Base-by-base conservation (phyloP, 1,284 basidiomycete species). In the Cryptococcus sp. region DNA sequence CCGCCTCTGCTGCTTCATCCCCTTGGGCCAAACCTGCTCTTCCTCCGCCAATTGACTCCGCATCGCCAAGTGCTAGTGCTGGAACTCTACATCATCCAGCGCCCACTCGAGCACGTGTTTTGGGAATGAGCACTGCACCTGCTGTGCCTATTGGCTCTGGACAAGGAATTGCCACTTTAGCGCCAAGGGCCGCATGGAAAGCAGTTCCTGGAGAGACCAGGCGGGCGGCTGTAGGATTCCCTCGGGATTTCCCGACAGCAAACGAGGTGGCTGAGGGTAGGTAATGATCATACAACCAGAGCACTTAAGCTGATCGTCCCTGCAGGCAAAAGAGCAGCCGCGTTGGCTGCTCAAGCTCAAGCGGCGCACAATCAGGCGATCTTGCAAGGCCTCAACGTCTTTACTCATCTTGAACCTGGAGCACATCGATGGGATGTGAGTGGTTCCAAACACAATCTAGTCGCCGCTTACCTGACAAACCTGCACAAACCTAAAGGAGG, bases 381-480 rank as follows among this genome's bases (percentile, higher is more conserved):
- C 23, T 59, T 82, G 15, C 74, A 80, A 53, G 77, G 74, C 13
- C 61, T 82, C n/a, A 93, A 95, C 76, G 89, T 91, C 2, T 97
- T 97, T 76, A 87, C 91, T 2, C 93, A 95, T 78, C 80, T 96
- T 47, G 87, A 94, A 79, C 90, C 92, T 46, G 93, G 93, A 70
- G 86, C 89, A 5, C 90, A 93, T 73, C 91, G 95, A 72, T 97
- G 93, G 93, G 93, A 96, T 83, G 92, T 95, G 59, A 68, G 89
- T 82, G 16, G 2, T 19, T 7, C 25, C 47, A 44, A 41, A 54
- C 7, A 48, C 47, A 15, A 43, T n/a, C 13, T 15, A 15, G 3
- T 15, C 26, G 23, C 19, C 20, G 5, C n/a, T 16, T 52, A 46
- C 17, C 46, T 41, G 26, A 52, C 29, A 66, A 89, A 84, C 11